Evolutionary conservation across 1,139 yeast genomes (phyloP).

Genomic region (Saccharomyces hybrid): DNA sequence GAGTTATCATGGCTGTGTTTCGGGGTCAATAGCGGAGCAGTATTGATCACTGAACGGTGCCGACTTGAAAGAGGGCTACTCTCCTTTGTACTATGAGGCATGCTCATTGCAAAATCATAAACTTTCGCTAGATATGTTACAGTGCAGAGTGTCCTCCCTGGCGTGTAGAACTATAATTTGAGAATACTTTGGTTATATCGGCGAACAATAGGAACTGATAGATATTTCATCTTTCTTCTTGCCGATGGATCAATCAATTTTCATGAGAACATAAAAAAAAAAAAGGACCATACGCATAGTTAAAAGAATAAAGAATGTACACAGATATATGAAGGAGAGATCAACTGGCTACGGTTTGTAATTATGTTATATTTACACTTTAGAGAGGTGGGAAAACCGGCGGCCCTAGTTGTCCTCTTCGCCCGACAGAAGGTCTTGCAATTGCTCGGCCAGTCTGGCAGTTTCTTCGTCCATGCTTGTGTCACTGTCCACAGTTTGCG

Average conservation of each 20-base stretch:
- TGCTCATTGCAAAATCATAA: background rate
- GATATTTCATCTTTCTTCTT: background rate
- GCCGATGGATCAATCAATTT: constrained; percentile 1
- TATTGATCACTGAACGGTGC: background rate
- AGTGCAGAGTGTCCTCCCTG: background rate
- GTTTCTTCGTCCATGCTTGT: constrained; percentile 60
- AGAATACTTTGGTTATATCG: background rate
- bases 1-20: background rate
- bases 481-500: constrained; percentile 42
- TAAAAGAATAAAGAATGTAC: background rate
- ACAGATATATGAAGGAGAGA: background rate
- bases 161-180: background rate
- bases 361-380: background rate
- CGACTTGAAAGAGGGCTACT: background rate
- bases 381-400: too few species aligned
- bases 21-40: background rate
- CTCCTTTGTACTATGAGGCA: background rate
- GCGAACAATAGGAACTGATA: background rate
- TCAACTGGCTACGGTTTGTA: background rate
- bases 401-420: background rate
- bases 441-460: constrained; percentile 15
- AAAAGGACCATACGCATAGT: background rate
- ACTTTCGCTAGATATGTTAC: background rate
- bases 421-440: constrained; percentile 6
- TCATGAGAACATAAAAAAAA: background rate